Evolutionary conservation across 148 eudicot genomes (phyloP), one percentile per base, ranked within the genome.

Genomic region (Rhododendron ferrugineum): DNA sequence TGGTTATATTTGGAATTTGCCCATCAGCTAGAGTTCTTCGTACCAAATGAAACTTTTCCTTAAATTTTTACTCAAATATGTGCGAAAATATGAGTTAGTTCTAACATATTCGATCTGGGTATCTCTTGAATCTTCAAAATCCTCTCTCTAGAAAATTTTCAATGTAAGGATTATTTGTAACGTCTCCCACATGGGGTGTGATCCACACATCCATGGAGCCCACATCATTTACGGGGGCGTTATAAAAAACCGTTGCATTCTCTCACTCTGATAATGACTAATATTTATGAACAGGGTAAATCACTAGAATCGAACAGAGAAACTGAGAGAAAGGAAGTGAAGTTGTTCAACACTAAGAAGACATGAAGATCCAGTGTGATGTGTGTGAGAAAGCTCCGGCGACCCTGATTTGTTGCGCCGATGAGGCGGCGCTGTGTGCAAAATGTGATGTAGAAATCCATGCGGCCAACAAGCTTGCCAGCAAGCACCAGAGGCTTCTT

Each of bases 381-480:
- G 94, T 92, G 86, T 92, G 94, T 85, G 94, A 92, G 88, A 92
- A 88, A 80, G 94, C 92, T 83, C 92, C 87, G 28, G 99, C 99
- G 78, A 95, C 96, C 2, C 90, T 97, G 83, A 95, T 97, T 20
- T 97, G 99, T 85, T 97, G 99, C 81, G 99, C 99, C 0, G 98
- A 97, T 86, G 99, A 97, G 85, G 99, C 99, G 8, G 99, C 98
- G 1, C 82, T 97, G 83, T 97, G 99, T 85, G 95, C 89, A 0
- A 93, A 92, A 70, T 97, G 99, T 87, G 99, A 97, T 58, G 85
- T 90, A 6, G 96, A 97, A 88, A 92, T 97, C 37, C 99, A 97
- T 88, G 98, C 99, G 4, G 99, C 99, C 6, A 97, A 97, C 77
- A 97, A 97, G 91, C 93, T 97, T 23, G 98, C 99, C n/a, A 94